Evolutionary conservation across 2,329 filamentous ascomycete species (phyloP), one percentile per base, ranked within the genome.

Genomic region (Sporothrix dimorphospora): DNA sequence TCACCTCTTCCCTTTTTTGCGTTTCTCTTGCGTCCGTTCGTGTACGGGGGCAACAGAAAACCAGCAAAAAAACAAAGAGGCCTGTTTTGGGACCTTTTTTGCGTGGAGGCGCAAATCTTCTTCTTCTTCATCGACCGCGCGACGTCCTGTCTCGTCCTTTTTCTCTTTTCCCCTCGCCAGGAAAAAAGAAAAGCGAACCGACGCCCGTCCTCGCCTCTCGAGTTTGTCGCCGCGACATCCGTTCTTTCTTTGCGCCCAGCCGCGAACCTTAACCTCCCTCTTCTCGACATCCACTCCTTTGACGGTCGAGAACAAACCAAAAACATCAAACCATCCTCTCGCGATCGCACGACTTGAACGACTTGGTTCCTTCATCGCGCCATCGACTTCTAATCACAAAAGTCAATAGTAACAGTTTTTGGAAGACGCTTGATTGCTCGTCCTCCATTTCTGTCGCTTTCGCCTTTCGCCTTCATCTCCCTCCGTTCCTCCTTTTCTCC

Each of bases 401-500:
- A 65, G 4, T 4, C 11, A 42, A 24, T 16, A 19, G 34, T n/a
- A 21, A 30, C 24, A 30, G 42, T 19, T 30, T 27, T 42, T 14
- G 34, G 53, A 69, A 69, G 67, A 69, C 67, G 19, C 49, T 69
- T 69, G 19, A 51, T 38, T 55, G 45, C 45, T 21, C 4, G 30
- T 69, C 8, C 21, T 42, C 19, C 42, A 19, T 30, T 8, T 14
- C 38, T 34, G 51, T 59, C 21, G 14, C n/a, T 40, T 34, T 55
- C 51, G 38, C 11, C 16, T 6, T 47, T 24, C 45, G 4, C 12
- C 40, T 47, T 40, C 61, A 12, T 42, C 49, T 12, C 4, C 27
- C 51, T 42, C 53, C 1, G 38, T 19, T 45, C 47, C 16, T 51
- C 42, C 42, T 30, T 30, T 24, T n/a, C 77, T 76, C 80, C 83